phyloP scores from a whole-genome alignment of 768 basidiomycete species.

The Tulasnella sp. region DNA sequence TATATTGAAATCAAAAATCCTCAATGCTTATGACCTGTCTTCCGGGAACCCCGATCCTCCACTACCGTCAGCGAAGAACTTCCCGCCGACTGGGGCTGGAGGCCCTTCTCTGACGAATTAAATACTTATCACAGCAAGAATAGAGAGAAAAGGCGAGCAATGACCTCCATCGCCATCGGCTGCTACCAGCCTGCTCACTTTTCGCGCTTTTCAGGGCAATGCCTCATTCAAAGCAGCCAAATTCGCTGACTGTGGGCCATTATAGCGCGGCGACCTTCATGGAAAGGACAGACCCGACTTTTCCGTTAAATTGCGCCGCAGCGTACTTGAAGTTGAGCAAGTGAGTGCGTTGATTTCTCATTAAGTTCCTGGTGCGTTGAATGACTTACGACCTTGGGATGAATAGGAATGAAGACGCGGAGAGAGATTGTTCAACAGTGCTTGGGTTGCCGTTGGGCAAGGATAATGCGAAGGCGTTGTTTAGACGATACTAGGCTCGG shows the following conservation, averaged over 20 bases:
- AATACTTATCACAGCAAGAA: too few species aligned
- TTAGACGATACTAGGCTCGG: slow-evolving; percentile 66
- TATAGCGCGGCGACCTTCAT: slow-evolving; percentile 75
- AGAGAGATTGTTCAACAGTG: slow-evolving; percentile 66
- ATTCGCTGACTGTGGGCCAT: slow-evolving; percentile 71
- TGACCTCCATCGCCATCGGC: background rate
- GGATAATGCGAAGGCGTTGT: slow-evolving; percentile 70
- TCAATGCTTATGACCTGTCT: too few species aligned
- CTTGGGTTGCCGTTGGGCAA: slow-evolving; percentile 39
- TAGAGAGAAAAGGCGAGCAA: slow-evolving; percentile 17
- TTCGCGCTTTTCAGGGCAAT: background rate
- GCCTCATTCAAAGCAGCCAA: slow-evolving; percentile 37
- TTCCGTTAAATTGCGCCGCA: slow-evolving; percentile 79
- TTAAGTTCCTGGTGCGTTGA: background rate
- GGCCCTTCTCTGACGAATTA: too few species aligned
- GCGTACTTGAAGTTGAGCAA: slow-evolving; percentile 93
- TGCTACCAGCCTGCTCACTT: background rate
- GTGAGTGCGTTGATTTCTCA: slow-evolving; percentile 45
- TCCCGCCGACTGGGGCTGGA: background rate
- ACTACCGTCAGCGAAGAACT: background rate
- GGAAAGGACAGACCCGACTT: slow-evolving; percentile 63
- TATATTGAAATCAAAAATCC: background rate
- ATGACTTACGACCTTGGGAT: background rate
- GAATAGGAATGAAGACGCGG: slow-evolving; percentile 64
- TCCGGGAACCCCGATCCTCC: background rate